Conservation (phyloP, 2,329 filamentous ascomycete species). For the Monosporascus sp. region DNA sequence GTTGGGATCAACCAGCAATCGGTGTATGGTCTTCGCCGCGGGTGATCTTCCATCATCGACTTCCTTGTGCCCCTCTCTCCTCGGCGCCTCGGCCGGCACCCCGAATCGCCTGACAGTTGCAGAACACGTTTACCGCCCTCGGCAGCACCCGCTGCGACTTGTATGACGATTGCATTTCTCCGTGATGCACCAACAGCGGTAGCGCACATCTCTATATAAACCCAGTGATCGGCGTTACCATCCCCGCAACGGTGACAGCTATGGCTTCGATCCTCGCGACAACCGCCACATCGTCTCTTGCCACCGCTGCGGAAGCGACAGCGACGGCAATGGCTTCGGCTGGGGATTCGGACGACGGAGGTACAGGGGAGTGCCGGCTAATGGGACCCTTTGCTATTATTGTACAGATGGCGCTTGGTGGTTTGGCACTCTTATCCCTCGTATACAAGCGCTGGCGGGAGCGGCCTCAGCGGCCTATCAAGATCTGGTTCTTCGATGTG, state of each 20-base stretch:
- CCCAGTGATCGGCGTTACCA: conserved; percentile 17
- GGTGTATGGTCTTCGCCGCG: too few species aligned
- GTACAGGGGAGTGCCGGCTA: conserved; percentile 75
- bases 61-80: too few species aligned
- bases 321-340: conserved; percentile 11
- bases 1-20: too few species aligned
- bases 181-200: conserved; percentile 12
- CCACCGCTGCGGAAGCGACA: conserved; percentile 15
- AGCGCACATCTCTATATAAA: conserved; percentile 13
- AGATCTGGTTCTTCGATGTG: conserved; percentile 97
- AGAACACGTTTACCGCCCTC: conserved; percentile 2
- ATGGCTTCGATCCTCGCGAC: conserved; percentile 14
- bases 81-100: too few species aligned
- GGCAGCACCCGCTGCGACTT: conserved; percentile 6
- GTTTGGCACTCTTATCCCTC: conserved; percentile 74
- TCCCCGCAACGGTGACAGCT: conserved; percentile 11
- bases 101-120: too few species aligned
- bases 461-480: conserved; percentile 82
- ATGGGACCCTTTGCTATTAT: conserved; percentile 87
- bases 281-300: background rate
- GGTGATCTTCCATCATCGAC: too few species aligned
- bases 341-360: conserved; percentile 33
- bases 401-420: conserved; percentile 82
- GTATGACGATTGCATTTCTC: conserved; percentile 3
- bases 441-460: conserved; percentile 94